Evolutionary conservation across 306 rosid species (phyloP).

Genomic region (Cicer bijugum): DNA sequence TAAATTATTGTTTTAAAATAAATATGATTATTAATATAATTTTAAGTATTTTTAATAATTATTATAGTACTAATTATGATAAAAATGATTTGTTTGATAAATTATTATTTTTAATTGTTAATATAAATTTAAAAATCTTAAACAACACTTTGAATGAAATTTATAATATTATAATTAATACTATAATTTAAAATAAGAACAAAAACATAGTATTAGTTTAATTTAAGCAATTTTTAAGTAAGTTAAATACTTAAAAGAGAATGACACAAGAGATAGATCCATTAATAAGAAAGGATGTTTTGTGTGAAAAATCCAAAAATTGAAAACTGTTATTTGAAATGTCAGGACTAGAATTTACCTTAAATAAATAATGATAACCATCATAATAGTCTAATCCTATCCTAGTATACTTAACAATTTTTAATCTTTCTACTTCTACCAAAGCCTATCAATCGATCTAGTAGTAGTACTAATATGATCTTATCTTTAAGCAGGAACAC

Average conservation of each 20-base stretch:
- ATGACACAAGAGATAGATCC: not conserved
- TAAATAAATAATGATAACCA: not conserved
- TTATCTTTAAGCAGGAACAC: slow-evolving; percentile 45
- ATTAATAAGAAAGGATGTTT: not conserved
- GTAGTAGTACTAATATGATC: not conserved
- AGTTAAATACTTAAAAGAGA: not conserved
- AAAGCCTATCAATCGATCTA: not conserved
- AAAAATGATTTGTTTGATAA: too few relatives aligned
- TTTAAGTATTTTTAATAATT: too few relatives aligned
- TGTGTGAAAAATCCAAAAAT: slow-evolving; percentile 13
- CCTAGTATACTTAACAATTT: not conserved
- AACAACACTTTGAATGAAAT: not conserved
- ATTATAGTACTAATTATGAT: too few relatives aligned
- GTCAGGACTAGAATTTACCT: not conserved
- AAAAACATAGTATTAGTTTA: not conserved
- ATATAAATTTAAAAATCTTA: too few relatives aligned
- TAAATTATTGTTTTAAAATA: too few relatives aligned
- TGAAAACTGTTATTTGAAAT: not conserved
- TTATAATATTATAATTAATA: not conserved
- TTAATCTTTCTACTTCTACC: not conserved
- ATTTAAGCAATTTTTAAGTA: not conserved
- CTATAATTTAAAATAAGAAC: not conserved
- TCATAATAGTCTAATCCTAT: not conserved
- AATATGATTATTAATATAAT: too few relatives aligned
- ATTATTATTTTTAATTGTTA: too few relatives aligned